Evolutionary conservation across 768 basidiomycete species (phyloP), one percentile per base, ranked within the genome.

Genomic region (Macrolepiota albuminosa): DNA sequence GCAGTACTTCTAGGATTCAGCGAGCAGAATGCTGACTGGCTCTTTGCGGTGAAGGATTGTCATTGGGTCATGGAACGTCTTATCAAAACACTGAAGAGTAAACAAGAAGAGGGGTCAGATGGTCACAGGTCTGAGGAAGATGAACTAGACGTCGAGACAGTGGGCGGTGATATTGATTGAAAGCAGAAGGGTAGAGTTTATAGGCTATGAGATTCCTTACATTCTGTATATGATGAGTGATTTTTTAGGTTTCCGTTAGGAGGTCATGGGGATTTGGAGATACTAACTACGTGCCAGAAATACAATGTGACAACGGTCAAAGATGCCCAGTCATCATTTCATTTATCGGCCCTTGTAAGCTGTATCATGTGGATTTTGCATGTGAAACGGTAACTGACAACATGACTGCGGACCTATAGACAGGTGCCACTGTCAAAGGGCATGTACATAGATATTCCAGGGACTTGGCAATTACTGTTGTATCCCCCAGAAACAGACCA

Each of bases 1-100:
- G 16, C 49, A 21, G 13, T 39, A 26, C 56, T 9, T 5, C 13
- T n/a, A 8, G 56, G 24, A 33, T n/a, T 8, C 2, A 37, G 26
- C n/a, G 43, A 21, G 8, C 34, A 13, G 37, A 34, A 31, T 16
- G 43, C 24, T 16, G 40, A 52, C 8, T 58, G 58, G 58, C 6
- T 46, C 34, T 42, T 4, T 2, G 58, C 58, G 6, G 58, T 58
- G 42, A 43, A 53, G 14, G 58, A 58, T 53, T 58, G 58, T 21
- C 34, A 21, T 29, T 53, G 50, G 58, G 50, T 53, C 24, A 52
- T 58, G 50, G 51, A 26, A 36, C 51, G 33, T 29, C 51, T 58
- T 26, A 16, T 56, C 21, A 42, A 45, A 11, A 21, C 5, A 1
- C 42, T 45, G 42, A 21, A 55, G 14, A 39, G 16, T 3, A 26